Percentiles rank a stretch among this genome's conserved stretches.
Conservation (phyloP, 2,329 filamentous ascomycete species). For the Penicillium verrucosum region DNA sequence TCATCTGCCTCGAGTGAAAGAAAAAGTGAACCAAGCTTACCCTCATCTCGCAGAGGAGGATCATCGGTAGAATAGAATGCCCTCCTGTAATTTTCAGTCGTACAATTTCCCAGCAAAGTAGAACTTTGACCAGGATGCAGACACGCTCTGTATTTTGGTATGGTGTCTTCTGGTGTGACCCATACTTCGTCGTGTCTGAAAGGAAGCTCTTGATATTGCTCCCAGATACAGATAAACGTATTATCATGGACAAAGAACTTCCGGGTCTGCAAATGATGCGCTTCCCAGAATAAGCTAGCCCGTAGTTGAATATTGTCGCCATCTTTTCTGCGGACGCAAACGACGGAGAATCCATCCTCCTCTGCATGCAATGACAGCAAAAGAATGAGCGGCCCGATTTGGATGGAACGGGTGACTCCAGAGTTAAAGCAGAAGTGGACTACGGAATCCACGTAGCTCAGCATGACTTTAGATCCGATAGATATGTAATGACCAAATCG, state of each 20-base stretch:
- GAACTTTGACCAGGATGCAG: neutral
- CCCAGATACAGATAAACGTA: neutral
- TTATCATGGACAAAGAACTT: neutral
- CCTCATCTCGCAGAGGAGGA: neutral
- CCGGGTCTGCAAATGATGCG: neutral
- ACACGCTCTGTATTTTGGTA: neutral
- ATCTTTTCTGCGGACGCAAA: conserved; percentile 10
- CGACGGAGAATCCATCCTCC: conserved; percentile 17
- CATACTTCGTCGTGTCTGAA: neutral
- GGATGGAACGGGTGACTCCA: conserved; percentile 14
- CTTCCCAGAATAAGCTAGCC: too few species aligned
- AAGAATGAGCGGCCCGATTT: conserved; percentile 4
- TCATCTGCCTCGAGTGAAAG: neutral
- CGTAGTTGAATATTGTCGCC: neutral
- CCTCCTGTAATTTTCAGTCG: too few species aligned
- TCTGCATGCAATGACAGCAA: conserved; percentile 17
- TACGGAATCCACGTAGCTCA: conserved; percentile 18
- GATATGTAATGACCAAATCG: conserved; percentile 17
- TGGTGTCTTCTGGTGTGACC: neutral
- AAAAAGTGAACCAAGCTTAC: neutral
- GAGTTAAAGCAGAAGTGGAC: conserved; percentile 25
- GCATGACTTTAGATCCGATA: conserved; percentile 21
- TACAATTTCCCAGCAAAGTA: neutral
- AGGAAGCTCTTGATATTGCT: neutral
- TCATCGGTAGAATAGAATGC: neutral